Conservation (phyloP, 2,329 filamentous ascomycete genomes). For the Fusarium nurragi region DNA sequence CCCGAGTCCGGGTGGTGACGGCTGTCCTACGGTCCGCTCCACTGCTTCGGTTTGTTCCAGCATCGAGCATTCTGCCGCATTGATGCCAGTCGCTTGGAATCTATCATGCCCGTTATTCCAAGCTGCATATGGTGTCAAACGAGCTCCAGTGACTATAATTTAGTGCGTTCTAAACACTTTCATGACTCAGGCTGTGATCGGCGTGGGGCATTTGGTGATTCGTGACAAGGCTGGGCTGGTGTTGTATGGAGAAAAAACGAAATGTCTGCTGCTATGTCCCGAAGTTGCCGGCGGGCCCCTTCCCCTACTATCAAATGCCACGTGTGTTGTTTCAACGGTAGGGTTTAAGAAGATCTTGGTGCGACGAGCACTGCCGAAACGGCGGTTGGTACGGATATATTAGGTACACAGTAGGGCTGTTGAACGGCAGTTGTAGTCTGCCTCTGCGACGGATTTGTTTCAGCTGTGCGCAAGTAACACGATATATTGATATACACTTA, state of each 20-base stretch:
- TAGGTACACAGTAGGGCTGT: not conserved
- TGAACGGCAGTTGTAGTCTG: not conserved
- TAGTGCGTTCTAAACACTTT: conserved; percentile 6
- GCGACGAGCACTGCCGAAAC: not conserved
- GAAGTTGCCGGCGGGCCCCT: conserved; percentile 5
- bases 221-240: not conserved
- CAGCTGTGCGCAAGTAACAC: not conserved
- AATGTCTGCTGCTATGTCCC: conserved; percentile 1
- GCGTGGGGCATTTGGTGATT: not conserved
- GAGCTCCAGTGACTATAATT: not conserved
- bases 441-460: not conserved
- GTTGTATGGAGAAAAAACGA: conserved; percentile 1
- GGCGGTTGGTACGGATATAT: not conserved
- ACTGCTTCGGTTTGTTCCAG: conserved; percentile 8
- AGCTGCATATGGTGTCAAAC: not conserved
- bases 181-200: conserved; percentile 8
- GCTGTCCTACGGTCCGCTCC: conserved; percentile 20
- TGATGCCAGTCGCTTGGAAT: not conserved
- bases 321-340: conserved; percentile 18
- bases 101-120: not conserved
- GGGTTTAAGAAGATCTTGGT: conserved; percentile 9
- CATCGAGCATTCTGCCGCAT: not conserved
- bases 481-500: not conserved
- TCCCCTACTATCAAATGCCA: not conserved
- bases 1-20: conserved; percentile 15